These are phyloP conservation scores for Globisporangium takayamanum DNA, from an alignment of 352 stramenopile genomes.

Conservation along the genomic window DNA sequence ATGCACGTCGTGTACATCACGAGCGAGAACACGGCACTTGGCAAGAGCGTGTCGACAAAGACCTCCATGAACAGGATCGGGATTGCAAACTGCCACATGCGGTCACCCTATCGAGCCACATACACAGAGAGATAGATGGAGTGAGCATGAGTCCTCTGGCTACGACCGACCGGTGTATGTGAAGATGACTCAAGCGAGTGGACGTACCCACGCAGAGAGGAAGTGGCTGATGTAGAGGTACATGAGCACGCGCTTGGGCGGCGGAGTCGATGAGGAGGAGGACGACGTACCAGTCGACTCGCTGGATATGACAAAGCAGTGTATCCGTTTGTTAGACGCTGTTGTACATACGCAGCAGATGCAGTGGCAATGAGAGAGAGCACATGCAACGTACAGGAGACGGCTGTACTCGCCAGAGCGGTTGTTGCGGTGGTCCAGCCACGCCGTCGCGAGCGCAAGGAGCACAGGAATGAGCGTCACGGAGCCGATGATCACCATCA, in stretches of 20 bases:
- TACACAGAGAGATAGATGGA: background rate
- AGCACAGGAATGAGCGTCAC: conserved; percentile 38
- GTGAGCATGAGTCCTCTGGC: no score
- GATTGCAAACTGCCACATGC: conserved; percentile 78
- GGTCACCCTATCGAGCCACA: conserved; percentile 38
- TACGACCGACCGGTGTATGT: background rate
- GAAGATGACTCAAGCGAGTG: background rate
- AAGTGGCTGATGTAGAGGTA: conserved; percentile 76
- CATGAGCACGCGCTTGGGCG: conserved; percentile 33
- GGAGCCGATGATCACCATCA: conserved; percentile 50
- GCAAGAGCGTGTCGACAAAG: conserved; percentile 74
- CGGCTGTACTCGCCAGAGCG: conserved; percentile 16
- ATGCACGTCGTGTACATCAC: conserved; percentile 74
- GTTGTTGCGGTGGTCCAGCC: conserved; percentile 22
- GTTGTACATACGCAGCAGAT: background rate
- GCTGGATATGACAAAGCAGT: background rate
- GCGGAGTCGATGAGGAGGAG: background rate
- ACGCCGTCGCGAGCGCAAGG: conserved; percentile 29
- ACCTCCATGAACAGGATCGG: conserved; percentile 84
- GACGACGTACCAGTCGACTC: background rate
- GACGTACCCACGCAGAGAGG: conserved; percentile 63
- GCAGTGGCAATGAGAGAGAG: background rate
- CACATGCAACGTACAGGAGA: conserved; percentile 28
- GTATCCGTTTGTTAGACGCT: background rate
- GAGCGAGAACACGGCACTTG: conserved; percentile 65